A percentile compares a stretch with the other conserved stretches of the same genome.
These are phyloP conservation scores for Fusarium papillatum DNA, from an alignment of 2,329 filamentous ascomycete genomes.

Conservation along the genomic window DNA sequence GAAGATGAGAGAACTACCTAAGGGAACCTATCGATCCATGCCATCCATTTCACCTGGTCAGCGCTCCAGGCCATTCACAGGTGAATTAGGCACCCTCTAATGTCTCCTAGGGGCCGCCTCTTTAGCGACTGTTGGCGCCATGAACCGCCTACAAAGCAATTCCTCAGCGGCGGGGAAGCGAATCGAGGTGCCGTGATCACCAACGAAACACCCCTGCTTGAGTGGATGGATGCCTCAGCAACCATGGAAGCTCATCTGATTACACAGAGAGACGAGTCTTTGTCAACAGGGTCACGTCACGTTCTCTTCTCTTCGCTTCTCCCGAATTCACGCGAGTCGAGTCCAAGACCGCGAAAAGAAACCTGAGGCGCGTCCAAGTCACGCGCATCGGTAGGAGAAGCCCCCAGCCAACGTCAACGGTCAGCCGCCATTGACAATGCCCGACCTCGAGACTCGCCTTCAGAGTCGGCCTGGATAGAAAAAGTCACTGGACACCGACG, in stretches of 20 bases:
- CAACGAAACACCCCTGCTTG: slow-evolving; percentile 28
- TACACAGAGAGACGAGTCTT: slow-evolving; percentile 1
- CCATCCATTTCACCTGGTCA: neutral
- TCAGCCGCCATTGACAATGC: slow-evolving; percentile 29
- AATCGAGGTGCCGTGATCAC: slow-evolving; percentile 30
- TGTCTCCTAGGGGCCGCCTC: slow-evolving; percentile 2
- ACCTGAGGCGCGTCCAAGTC: slow-evolving; percentile 28
- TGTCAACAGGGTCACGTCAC: slow-evolving; percentile 37
- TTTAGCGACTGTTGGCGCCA: slow-evolving; percentile 4
- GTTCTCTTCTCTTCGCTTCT: slow-evolving; percentile 25
- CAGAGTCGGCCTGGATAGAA: slow-evolving; percentile 22
- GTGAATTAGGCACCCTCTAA: slow-evolving; percentile 29
- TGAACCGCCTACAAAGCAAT: slow-evolving; percentile 24
- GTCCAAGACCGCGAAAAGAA: slow-evolving; percentile 28
- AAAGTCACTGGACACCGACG: slow-evolving; percentile 41
- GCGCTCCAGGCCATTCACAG: slow-evolving; percentile 11
- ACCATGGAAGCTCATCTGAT: slow-evolving; percentile 39
- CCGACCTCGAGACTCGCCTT: slow-evolving; percentile 27
- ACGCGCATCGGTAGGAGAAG: slow-evolving; percentile 25
- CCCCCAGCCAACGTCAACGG: slow-evolving; percentile 19
- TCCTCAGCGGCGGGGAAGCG: neutral
- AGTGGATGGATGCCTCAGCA: slow-evolving; percentile 42
- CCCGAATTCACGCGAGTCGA: neutral
- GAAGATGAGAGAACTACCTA: neutral
- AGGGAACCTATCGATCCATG: neutral